Evolutionary conservation across 768 basidiomycete genomes (phyloP), one percentile per base, ranked within the genome.

Genomic region (Hygrocybe coccinea): DNA sequence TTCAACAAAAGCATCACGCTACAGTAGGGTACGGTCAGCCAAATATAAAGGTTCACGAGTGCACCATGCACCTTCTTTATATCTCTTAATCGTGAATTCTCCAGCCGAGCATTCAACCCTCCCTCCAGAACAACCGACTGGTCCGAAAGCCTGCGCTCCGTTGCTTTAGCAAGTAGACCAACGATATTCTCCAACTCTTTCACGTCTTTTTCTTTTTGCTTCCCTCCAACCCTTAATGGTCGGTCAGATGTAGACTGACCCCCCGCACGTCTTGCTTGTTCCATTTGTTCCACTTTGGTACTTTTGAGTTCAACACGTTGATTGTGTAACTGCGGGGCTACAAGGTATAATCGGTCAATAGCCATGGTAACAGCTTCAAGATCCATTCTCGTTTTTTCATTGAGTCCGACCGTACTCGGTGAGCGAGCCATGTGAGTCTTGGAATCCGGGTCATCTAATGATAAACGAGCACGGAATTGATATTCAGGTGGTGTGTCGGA

Each of bases 231-330:
- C 7, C 62, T 56, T 17, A 63, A 49, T 25, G 50, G 45, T 7
- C 60, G 55, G 1, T 52, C 54, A 21, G 62, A 58, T 5, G 58
- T 55, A 29, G 65, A 57, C 22, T 35, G 43, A 1, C 64, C 49
- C 9, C 76, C 80, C 39, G 76, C 73, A 52, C 71, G 71, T 43
- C 81, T 72, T 4, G 89, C 91, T 43, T 79, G 79, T 69, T 91
- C 88, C 74, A 92, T 80, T 69, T 91, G 80, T 11, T 80, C 79
- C 12, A 85, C 62, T 65, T 91, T 89, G 22, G 81, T 73, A 5
- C 78, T 78, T 63, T 86, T 86, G 44, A 95, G 80, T 67, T 95
- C 94, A n/a, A 90, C 92, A 1, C 97, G 84, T 69, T 99, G 95
- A 66, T 95, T 87, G 56, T 87, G 83, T 39, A 97, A 70, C 67